Base-by-base conservation (phyloP, 2,329 filamentous ascomycete genomes). In the Ophiobolus disseminans region DNA sequence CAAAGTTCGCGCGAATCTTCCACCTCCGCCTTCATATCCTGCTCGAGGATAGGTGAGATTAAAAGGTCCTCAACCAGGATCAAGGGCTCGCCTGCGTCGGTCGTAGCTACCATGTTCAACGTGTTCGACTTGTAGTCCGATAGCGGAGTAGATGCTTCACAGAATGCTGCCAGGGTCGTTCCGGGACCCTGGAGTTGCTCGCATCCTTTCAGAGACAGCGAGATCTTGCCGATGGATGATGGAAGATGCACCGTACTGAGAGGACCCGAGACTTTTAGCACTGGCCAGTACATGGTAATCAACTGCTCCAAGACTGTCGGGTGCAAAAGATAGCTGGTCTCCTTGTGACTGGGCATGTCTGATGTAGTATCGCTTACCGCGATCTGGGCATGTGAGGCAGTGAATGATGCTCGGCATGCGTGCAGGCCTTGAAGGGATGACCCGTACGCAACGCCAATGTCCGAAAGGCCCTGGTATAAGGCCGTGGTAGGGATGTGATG, bases 361-460 rank as follows among this genome's bases (percentile, higher is more conserved):
- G 38, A 22, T 4, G 25, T 28, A 5, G 66, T 69, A 40, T 63
- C 56, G 14, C 54, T 37, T 19, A 46, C 19, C 2, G 42, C 41
- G 6, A 69, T 57, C 10, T 49, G 39, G 4, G 63, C 61, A 3
- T 69, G 55, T 2, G 70, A 68, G 23, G 65, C 61, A 4, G 38
- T 40, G 17, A 62, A 57, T 9, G 70, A 74, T 4, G 78, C 76
- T 17, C 70, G 72, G 57, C 77, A 80, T 44, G 78, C 75, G 34
- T 71, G 68, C 8, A 85, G 56, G 3, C 80, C 77, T 59, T 81
- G 80, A 68, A 85, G 84, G 0, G 73, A 74, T 1, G 75, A 66
- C 0, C 81, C 82, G 52, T 84, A 84, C 1, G 71, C 66, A 0
- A 80, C 78, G 0, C 81, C 81, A 14, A 78, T 64, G 4, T 76